phyloP scores from a whole-genome alignment of 2,329 filamentous ascomycete genomes.

The Cercospora sp. region DNA sequence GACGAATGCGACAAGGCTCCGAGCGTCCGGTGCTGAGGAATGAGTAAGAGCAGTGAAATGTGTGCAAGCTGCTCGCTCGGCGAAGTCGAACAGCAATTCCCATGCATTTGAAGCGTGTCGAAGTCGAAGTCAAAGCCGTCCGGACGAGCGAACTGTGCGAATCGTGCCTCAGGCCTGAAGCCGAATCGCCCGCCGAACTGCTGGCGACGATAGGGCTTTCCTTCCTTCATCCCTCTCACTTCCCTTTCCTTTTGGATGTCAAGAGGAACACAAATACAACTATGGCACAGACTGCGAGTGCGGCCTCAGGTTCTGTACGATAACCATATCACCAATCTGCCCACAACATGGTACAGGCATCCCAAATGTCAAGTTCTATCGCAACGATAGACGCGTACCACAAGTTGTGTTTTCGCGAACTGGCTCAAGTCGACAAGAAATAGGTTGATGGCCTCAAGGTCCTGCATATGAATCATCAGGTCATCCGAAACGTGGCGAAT shows the following conservation, averaged over 20 bases:
- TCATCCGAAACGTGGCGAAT: background rate
- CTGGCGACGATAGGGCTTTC: background rate
- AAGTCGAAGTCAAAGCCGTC: too few relatives aligned
- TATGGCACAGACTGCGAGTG: background rate
- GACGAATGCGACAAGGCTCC: background rate
- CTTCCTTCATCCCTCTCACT: background rate
- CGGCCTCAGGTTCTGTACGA: background rate
- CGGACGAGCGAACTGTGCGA: background rate
- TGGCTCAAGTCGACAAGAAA: background rate
- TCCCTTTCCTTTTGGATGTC: background rate
- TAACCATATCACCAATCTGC: background rate
- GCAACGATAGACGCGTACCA: background rate
- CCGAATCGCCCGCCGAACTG: background rate
- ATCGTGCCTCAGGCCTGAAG: background rate
- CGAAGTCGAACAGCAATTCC: background rate
- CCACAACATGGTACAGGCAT: background rate
- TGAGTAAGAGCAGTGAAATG: background rate
- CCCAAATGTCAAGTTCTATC: background rate
- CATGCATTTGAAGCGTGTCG: too few relatives aligned
- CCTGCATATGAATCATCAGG: background rate
- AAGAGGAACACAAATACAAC: background rate
- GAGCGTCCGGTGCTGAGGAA: background rate
- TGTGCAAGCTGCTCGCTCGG: too few relatives aligned
- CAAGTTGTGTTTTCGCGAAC: background rate
- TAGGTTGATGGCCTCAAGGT: background rate